These are phyloP conservation scores for Paulownia fortunei DNA, from an alignment of 257 asterid genomes.

Conservation along the genomic window DNA sequence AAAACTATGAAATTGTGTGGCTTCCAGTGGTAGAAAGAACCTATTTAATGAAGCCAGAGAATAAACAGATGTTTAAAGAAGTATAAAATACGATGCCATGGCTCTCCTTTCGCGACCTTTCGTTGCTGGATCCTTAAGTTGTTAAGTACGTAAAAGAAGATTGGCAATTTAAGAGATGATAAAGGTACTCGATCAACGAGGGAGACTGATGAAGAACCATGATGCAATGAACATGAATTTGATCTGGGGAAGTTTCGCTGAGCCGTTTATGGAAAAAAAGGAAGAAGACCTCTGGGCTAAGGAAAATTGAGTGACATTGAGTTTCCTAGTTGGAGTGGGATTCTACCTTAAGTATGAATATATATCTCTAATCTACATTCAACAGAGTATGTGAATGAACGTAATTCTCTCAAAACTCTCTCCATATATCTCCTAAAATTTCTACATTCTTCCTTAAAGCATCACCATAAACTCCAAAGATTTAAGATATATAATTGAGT, in stretches of 20 bases:
- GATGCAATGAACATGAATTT: constrained; percentile 29
- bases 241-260: constrained; percentile 25
- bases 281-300: constrained; percentile 28
- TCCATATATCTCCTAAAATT: too few species aligned
- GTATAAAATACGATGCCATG: constrained; percentile 15
- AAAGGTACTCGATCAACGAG: not conserved
- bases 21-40: constrained; percentile 19
- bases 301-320: constrained; percentile 11
- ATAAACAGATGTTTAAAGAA: not conserved
- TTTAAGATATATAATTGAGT: too few species aligned
- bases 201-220: not conserved
- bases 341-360: too few species aligned
- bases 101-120: not conserved
- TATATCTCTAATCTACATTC: too few species aligned
- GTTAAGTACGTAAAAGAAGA: constrained; percentile 13
- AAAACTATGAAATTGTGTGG: constrained; percentile 28
- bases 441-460: too few species aligned
- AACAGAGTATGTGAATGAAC: too few species aligned
- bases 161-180: constrained; percentile 25
- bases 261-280: not conserved
- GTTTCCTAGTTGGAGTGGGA: too few species aligned
- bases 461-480: too few species aligned
- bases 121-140: constrained; percentile 20
- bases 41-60: not conserved
- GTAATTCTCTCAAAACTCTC: too few species aligned